Conservation (phyloP, 225 moss, liverwort and hornwort genomes). For the Polytrichum commune region DNA sequence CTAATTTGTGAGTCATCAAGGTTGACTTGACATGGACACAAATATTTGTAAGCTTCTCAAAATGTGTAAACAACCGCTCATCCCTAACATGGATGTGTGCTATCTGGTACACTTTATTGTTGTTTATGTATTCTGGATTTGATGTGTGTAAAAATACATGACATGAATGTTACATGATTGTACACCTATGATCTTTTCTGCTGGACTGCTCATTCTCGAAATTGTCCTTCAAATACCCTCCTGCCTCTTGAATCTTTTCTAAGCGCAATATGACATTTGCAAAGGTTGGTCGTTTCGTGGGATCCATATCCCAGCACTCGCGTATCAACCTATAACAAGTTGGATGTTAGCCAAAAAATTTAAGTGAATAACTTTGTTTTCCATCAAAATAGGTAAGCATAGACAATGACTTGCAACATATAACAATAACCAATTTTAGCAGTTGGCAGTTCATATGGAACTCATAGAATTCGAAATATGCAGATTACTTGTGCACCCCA, state of each 20-base stretch:
- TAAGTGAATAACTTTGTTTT: too few relatives aligned
- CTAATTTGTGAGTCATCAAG: too few relatives aligned
- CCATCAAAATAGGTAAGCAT: background rate
- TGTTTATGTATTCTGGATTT: constrained; percentile 4
- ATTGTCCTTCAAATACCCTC: constrained; percentile 18
- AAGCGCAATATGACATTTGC: constrained; percentile 54
- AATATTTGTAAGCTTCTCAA: too few relatives aligned
- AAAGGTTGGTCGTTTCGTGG: constrained; percentile 64
- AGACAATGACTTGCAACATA: background rate
- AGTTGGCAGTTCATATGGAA: background rate
- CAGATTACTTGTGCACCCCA: background rate
- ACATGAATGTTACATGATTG: constrained; percentile 30
- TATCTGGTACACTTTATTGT: too few relatives aligned
- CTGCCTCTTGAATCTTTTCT: constrained; percentile 47
- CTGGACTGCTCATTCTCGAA: background rate
- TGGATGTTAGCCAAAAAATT: background rate
- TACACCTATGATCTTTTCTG: constrained; percentile 39
- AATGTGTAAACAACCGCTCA: too few relatives aligned
- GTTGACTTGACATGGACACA: too few relatives aligned
- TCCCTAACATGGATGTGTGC: too few relatives aligned
- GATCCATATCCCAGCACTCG: constrained; percentile 71
- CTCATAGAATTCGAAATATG: background rate
- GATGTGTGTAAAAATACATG: constrained; percentile 14
- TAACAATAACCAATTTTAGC: background rate
- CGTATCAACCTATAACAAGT: constrained; percentile 54